Evolutionary conservation across 805 yeast genomes (phyloP), one percentile per base, ranked within the genome.

Genomic region (Barnettozyma sucrosica): DNA sequence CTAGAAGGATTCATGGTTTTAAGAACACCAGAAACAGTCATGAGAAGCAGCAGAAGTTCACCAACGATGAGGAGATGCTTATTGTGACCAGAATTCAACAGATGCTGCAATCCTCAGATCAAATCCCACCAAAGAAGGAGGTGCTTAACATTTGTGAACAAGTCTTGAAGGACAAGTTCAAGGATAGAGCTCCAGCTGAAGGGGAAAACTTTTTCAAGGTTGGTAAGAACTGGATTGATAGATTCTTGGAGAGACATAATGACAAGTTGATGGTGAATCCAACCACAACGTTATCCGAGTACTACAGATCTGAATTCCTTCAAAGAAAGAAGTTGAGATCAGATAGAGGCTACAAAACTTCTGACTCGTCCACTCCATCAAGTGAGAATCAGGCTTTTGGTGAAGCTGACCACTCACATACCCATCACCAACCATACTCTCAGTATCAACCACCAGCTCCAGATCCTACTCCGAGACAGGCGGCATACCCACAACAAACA

Each of bases 171-270:
- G 56, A 52, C 6, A 60, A 60, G 46, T 56, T 51, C 45, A 52
- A 51, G 41, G 47, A 53, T 10, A 46, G 42, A 36, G 49, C 47
- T 34, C 45, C 49, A 18, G 11, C 26, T 23, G 50, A 47, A 14
- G 52, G 47, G 21, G 59, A 54, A 11, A 43, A 49, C 10, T 51
- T 53, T 44, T 51, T 57, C 43, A 57, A 55, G 41, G 64, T 60
- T 26, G 64, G 64, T 10, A 60, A 60, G 48, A 60, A 60, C 37
- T 60, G 64, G 64, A 56, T 60, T 34, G 64, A 60, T 34, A 44
- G 64, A 21, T 60, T 60, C 39, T 37, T 60, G 14, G 64, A 60
- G 34, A 56, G 64, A 41, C 64, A 60, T 43, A 59, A 57, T 48
- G 52, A 58, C 36, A 51, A 54, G 39, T 42, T 60, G 30, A 58